Evolutionary conservation across 768 basidiomycete genomes (phyloP).

Genomic region (Boletus subparvulus): DNA sequence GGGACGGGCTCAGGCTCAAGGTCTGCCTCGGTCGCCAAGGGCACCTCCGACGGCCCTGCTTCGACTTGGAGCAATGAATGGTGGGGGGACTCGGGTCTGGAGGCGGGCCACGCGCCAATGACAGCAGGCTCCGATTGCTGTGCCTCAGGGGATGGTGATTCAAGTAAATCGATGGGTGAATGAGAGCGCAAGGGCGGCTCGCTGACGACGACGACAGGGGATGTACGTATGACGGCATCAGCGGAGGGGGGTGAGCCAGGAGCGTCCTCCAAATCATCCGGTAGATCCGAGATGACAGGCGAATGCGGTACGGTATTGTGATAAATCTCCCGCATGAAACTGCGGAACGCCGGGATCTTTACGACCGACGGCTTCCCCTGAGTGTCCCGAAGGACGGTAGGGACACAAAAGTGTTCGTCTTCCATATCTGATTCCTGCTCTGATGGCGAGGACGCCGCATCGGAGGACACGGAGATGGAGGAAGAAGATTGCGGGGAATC

Average conservation of each 20-base stretch:
- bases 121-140: slow-evolving; percentile 37
- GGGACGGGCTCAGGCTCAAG: slow-evolving; percentile 6
- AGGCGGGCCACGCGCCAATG: slow-evolving; percentile 45
- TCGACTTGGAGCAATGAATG: slow-evolving; percentile 17
- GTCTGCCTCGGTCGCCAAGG: not conserved
- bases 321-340: slow-evolving; percentile 32
- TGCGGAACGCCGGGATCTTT: slow-evolving; percentile 34
- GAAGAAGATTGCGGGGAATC: slow-evolving; percentile 33
- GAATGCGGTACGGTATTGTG: slow-evolving; percentile 10
- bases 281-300: slow-evolving; percentile 11
- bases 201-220: slow-evolving; percentile 19
- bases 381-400: slow-evolving; percentile 13
- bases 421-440: slow-evolving; percentile 56
- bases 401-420: slow-evolving; percentile 37
- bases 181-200: slow-evolving; percentile 33
- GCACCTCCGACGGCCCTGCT: slow-evolving; percentile 6
- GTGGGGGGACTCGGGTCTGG: slow-evolving; percentile 35
- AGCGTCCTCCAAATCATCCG: slow-evolving; percentile 11
- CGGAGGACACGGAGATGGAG: slow-evolving; percentile 42
- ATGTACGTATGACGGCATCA: slow-evolving; percentile 3
- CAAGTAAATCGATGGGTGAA: slow-evolving; percentile 47
- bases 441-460: slow-evolving; percentile 30
- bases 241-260: slow-evolving; percentile 7
- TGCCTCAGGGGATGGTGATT: slow-evolving; percentile 23
- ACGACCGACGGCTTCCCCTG: slow-evolving; percentile 19